phyloP scores from a whole-genome alignment of 257 asterid species.

The Jacaranda mimosifolia region DNA sequence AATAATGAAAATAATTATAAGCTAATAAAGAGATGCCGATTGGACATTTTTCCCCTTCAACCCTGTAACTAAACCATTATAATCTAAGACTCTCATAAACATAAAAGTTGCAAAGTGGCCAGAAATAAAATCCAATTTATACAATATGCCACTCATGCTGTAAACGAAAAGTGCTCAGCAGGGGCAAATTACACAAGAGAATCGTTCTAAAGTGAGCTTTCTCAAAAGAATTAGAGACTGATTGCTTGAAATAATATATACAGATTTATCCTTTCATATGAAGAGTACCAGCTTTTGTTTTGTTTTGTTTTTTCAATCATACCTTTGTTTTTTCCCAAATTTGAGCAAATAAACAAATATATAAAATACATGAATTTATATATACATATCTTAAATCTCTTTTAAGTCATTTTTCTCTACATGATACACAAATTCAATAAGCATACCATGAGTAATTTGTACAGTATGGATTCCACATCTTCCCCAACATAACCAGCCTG shows the following conservation, averaged over 20 bases:
- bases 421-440: constrained; percentile 28
- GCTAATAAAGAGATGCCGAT: background rate
- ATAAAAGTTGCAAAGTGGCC: constrained; percentile 1
- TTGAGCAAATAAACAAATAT: background rate
- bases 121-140: background rate
- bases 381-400: constrained; percentile 29
- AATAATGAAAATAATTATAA: constrained; percentile 4
- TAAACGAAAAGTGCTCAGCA: constrained; percentile 1
- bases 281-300: no score
- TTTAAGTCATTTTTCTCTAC: background rate
- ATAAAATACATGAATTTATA: background rate
- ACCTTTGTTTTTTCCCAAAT: background rate
- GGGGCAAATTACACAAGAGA: background rate
- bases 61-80: constrained; percentile 21
- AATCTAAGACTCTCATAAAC: constrained; percentile 16
- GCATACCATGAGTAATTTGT: constrained; percentile 82
- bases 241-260: background rate
- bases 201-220: constrained; percentile 9
- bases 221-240: background rate
- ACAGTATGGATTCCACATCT: constrained; percentile 90
- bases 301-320: background rate
- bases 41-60: constrained; percentile 6
- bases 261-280: no score
- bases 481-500: constrained; percentile 99
- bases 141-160: constrained; percentile 1